Conservation (phyloP, 2,329 filamentous ascomycete genomes). For the Aureobasidium pullulans region DNA sequence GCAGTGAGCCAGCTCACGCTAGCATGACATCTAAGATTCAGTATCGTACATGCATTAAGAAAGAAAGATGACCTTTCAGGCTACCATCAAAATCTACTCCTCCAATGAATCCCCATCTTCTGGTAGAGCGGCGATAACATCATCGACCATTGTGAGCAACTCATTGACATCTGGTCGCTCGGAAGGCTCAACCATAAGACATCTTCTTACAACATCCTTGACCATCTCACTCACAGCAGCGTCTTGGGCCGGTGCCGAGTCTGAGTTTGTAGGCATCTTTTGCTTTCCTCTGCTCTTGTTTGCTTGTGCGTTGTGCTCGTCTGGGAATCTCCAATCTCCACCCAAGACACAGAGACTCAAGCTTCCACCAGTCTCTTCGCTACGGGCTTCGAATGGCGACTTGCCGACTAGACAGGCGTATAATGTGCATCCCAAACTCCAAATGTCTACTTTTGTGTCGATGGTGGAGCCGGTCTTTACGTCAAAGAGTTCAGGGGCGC, state of each 20-base stretch:
- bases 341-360: slow-evolving; percentile 86
- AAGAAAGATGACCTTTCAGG: neutral
- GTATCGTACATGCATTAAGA: neutral
- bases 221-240: slow-evolving; percentile 69
- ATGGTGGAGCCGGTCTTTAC: slow-evolving; percentile 88
- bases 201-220: slow-evolving; percentile 79
- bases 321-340: slow-evolving; percentile 94
- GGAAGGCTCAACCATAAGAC: slow-evolving; percentile 75
- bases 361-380: slow-evolving; percentile 90
- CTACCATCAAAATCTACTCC: neutral
- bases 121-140: slow-evolving; percentile 55
- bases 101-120: slow-evolving; percentile 44
- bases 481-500: slow-evolving; percentile 94
- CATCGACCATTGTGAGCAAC: slow-evolving; percentile 70
- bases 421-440: slow-evolving; percentile 94
- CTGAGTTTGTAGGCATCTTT: slow-evolving; percentile 30
- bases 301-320: slow-evolving; percentile 61
- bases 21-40: neutral
- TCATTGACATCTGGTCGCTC: slow-evolving; percentile 84
- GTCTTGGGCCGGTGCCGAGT: slow-evolving; percentile 27
- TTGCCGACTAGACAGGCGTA: slow-evolving; percentile 96
- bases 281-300: slow-evolving; percentile 44
- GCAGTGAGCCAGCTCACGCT: slow-evolving; percentile 4
- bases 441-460: slow-evolving; percentile 96
- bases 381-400: slow-evolving; percentile 90